Evolutionary conservation across 805 yeast species (phyloP).

Genomic region (Candida hispaniensis): DNA sequence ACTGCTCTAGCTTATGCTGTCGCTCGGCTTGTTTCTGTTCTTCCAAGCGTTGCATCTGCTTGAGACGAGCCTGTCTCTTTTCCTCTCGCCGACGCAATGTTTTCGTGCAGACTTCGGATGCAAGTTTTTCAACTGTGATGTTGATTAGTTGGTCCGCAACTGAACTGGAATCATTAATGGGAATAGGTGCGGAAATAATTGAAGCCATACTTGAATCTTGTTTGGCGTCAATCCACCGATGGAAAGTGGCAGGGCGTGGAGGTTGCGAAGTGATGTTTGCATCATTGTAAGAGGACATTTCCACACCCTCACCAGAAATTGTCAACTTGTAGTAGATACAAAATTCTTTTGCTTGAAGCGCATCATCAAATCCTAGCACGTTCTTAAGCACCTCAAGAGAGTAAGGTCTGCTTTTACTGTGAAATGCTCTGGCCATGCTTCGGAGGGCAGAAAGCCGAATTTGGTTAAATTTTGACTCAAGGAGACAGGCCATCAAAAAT

Average conservation of each 20-base stretch:
- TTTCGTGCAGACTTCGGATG: constrained; percentile 2
- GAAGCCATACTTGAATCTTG: constrained; percentile 10
- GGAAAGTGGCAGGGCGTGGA: constrained; percentile 40
- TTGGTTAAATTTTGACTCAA: constrained; percentile 74
- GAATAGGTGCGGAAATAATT: constrained; percentile 9
- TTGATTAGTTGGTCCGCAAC: constrained; percentile 18
- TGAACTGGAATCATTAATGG: no score
- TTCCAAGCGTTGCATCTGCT: no score
- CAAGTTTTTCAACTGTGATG: constrained; percentile 16
- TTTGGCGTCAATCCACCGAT: constrained; percentile 35
- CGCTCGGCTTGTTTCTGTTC: no score
- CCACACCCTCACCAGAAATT: constrained; percentile 34
- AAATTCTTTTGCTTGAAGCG: constrained; percentile 43
- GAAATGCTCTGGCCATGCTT: constrained; percentile 54
- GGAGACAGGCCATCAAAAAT: constrained; percentile 55
- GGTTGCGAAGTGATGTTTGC: constrained; percentile 30
- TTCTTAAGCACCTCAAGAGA: constrained; percentile 37
- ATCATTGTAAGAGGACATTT: constrained; percentile 35
- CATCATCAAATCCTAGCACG: constrained; percentile 58
- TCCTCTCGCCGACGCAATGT: neutral
- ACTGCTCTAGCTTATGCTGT: neutral
- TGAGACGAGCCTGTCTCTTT: constrained; percentile 1
- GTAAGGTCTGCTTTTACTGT: constrained; percentile 60
- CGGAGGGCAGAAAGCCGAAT: constrained; percentile 63
- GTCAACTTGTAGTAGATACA: constrained; percentile 27